Evolutionary conservation across 352 stramenopile species (phyloP), one percentile per base, ranked within the genome.

Genomic region (Aphanomyces stellatus): DNA sequence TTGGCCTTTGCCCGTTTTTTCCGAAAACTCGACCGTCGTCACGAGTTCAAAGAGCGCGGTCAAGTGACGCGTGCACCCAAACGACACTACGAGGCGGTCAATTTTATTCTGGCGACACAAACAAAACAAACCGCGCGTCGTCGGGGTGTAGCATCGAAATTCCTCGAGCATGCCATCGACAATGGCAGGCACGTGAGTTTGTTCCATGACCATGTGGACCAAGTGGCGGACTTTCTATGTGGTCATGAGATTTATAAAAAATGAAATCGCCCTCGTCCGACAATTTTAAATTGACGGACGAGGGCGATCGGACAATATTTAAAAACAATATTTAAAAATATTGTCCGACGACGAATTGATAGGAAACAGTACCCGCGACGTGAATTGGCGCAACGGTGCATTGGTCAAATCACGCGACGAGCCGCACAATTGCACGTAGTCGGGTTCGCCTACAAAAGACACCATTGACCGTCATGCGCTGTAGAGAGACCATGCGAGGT

Each of bases 351-450:
- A 10, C 6, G 8, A 24, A 25, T 51, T 7, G 22, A 57, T 24
- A 35, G 19, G 6, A 51, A 35, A 49, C n/a, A 24, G 33, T 35
- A 64, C 55, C 25, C 85, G 77, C 27, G 81, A 91, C 28, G 85
- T 94, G 72, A 92, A 94, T 69, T 92, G 91, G 42, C 85, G 85
- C 59, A 92, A 70, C 17, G 82, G 77, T 43, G 83, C 91, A 71
- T 92, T 91, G 10, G 83, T 83, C 67, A 87, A 86, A 57, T 94
- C 85, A 2, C 85, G 83, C 13, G 83, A 92, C 15, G 85, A 83
- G 28, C 85, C 85, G 31, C 82, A 94, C 65, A 94, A 91, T 48
- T 80, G 90, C 41, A 94, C 81, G 73, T 94, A 94, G 71, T 94
- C 85, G 62, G 91, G 80, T 64, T 94, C 82, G 24, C 86, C 51